Conservation (phyloP, 192 early-diverging fungal species). For the Hyaloraphidium curvatum region DNA sequence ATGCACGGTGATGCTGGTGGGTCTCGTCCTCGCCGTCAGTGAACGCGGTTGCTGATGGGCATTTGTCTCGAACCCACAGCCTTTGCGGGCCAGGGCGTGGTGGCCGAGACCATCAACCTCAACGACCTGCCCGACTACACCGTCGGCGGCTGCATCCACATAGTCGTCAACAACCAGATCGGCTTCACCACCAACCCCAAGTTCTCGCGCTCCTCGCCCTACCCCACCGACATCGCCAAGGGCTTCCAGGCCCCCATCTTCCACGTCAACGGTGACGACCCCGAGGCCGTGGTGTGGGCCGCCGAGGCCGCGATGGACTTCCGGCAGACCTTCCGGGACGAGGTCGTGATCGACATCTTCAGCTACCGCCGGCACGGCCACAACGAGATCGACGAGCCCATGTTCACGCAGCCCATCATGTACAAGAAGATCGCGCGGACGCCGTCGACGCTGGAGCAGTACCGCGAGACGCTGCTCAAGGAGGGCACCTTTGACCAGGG, state of each 20-base stretch:
- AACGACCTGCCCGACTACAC: constrained; percentile 86
- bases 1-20: constrained; percentile 96
- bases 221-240: constrained; percentile 96
- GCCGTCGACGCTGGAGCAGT: constrained; percentile 63
- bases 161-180: constrained; percentile 98
- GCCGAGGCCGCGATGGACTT: constrained; percentile 90
- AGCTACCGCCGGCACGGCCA: constrained; percentile 96
- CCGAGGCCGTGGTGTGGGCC: constrained; percentile 86
- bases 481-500: constrained; percentile 54
- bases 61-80: no score
- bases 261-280: constrained; percentile 97
- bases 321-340: constrained; percentile 87
- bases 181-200: constrained; percentile 98
- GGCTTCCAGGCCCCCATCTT: constrained; percentile 90
- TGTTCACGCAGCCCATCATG: constrained; percentile 84
- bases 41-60: no score
- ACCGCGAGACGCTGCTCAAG: constrained; percentile 57
- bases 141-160: constrained; percentile 91
- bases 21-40: no score
- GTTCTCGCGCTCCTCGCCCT: constrained; percentile 81
- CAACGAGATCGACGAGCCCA: constrained; percentile 98
- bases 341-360: constrained; percentile 90
- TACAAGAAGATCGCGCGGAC: constrained; percentile 63
- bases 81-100: constrained; percentile 92
- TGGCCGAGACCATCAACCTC: constrained; percentile 94